Percentiles rank a stretch among this genome's conserved stretches.
Evolutionary conservation across 2,329 filamentous ascomycete species (phyloP).

Genomic region (Conoideocrella luteorostrata): DNA sequence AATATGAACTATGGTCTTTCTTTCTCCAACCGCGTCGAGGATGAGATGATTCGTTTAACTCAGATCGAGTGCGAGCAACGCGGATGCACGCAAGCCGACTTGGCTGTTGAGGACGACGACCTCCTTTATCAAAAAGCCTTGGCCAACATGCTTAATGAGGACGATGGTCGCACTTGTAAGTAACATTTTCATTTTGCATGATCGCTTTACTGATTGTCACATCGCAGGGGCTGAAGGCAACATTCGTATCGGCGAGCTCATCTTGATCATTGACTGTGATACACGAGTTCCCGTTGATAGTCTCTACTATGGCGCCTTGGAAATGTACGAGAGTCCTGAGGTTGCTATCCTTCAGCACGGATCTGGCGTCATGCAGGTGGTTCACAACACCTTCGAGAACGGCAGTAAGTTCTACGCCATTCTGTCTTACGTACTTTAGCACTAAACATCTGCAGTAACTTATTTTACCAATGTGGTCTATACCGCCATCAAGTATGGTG

Average conservation of each 20-base stretch:
- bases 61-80: constrained; percentile 16
- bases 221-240: constrained; percentile 45
- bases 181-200: background rate
- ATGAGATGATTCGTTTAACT: constrained; percentile 30
- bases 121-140: constrained; percentile 39
- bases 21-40: constrained; percentile 49
- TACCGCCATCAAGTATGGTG: background rate
- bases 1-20: constrained; percentile 62
- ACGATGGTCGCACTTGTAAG: constrained; percentile 39
- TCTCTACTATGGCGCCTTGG: background rate
- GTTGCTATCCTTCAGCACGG: constrained; percentile 1
- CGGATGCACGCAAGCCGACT: constrained; percentile 30
- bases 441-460: background rate
- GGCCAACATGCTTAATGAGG: constrained; percentile 39
- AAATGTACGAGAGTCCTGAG: background rate
- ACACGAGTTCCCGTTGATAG: constrained; percentile 36
- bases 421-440: background rate
- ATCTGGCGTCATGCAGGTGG: background rate
- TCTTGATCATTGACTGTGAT: constrained; percentile 61
- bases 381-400: constrained; percentile 1
- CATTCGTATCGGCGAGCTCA: constrained; percentile 50
- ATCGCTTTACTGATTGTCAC: background rate
- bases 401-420: background rate
- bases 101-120: constrained; percentile 35
- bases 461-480: constrained; percentile 1